These are phyloP conservation scores for Infundibulicybe gibba DNA, from an alignment of 768 basidiomycete genomes.

Conservation along the genomic window DNA sequence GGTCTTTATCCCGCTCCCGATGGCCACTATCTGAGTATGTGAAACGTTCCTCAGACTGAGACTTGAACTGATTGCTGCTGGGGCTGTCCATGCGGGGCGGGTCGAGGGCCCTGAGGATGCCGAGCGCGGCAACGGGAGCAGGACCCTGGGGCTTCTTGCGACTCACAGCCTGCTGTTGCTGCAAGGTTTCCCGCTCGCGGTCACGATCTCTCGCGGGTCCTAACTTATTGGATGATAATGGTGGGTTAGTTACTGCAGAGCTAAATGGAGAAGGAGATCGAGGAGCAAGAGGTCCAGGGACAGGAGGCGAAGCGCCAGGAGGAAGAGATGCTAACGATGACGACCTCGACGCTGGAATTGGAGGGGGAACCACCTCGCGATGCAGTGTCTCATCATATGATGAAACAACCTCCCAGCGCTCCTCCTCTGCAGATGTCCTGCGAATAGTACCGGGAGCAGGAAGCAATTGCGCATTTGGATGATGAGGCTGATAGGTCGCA, in stretches of 20 bases:
- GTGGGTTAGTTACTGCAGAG: slow-evolving; percentile 24
- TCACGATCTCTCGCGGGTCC: slow-evolving; percentile 16
- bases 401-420: slow-evolving; percentile 42
- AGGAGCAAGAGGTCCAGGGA: slow-evolving; percentile 28
- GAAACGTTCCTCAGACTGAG: slow-evolving; percentile 29
- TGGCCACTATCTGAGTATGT: slow-evolving; percentile 27
- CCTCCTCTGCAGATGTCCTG: slow-evolving; percentile 28
- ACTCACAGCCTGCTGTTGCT: slow-evolving; percentile 13
- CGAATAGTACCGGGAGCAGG: slow-evolving; percentile 7
- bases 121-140: slow-evolving; percentile 39
- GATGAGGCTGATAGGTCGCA: slow-evolving; percentile 24
- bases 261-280: slow-evolving; percentile 44
- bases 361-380: slow-evolving; percentile 19
- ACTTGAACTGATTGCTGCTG: slow-evolving; percentile 21
- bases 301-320: slow-evolving; percentile 37
- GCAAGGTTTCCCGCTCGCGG: slow-evolving; percentile 2
- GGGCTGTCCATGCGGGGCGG: slow-evolving; percentile 30
- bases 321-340: slow-evolving; percentile 50
- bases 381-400: slow-evolving; percentile 21
- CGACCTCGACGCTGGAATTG: slow-evolving; percentile 39
- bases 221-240: slow-evolving; percentile 4
- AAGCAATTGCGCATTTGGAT: slow-evolving; percentile 12
- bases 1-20: slow-evolving; percentile 17
- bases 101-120: slow-evolving; percentile 61
- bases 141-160: slow-evolving; percentile 18